Base-by-base conservation (phyloP, 2,329 filamentous ascomycete species). In the Rhynchosporium secalis region DNA sequence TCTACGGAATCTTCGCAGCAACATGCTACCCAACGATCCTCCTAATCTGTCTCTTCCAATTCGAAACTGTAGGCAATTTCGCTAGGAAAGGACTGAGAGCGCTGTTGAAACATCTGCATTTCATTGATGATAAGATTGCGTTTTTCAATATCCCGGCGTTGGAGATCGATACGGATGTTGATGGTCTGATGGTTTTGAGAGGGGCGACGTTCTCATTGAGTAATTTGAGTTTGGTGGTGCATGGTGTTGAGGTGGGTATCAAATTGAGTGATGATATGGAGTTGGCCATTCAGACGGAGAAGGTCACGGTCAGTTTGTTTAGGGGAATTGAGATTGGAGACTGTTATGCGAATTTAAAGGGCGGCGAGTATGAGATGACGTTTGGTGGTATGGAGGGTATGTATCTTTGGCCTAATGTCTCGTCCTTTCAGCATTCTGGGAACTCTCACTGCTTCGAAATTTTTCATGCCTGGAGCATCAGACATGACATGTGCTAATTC, bases 291-390 rank as follows among this genome's bases (percentile, higher is more conserved):
- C 78, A 79, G 62, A 76, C 75, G 2, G 81, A 83, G 55, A 76
- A 79, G 61, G 79, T 82, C 1, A 75, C 72, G 4, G 76, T 83
- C 26, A 73, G 72, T 2, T 71, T 84, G 0, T 81, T 83, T 65
- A 73, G 82, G 45, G 73, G 76, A 4, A 80, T 83, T 40, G 76
- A 79, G n/a, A 76, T 84, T 40, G 78, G 78, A 4, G 79, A 84
- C 63, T 79, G 82, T 10, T 83, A 79, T 68, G 79, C 77, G n/a
- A 83, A 82, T 68, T 70, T 83, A 54, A 84, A 84, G 69, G 81
- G 80, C 28, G 79, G 78, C n/a, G 73, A 79, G 64, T 73, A 69
- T 62, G 80, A 83, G 69, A 81, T 82, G 75, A 81, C 76, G 0
- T 81, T 82, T 67, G 77, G 75, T 7, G 70, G 73, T 3, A 61